Percentiles rank a stretch among this genome's conserved stretches.
Evolutionary conservation across 495 filamentous ascomycete genomes (phyloP).

Genomic region (Tirmania nivea): DNA sequence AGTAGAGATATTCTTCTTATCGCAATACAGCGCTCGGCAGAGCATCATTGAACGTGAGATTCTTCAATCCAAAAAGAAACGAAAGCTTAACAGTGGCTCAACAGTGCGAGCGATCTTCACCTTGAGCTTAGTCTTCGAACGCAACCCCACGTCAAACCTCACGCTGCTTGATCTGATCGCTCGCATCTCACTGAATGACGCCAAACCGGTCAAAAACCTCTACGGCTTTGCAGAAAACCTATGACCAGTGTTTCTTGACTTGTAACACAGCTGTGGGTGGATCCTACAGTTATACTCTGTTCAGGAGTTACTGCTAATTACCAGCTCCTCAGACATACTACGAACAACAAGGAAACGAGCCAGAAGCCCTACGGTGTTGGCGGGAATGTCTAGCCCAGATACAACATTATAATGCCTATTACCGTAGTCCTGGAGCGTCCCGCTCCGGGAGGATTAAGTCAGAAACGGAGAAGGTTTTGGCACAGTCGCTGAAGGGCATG

Average conservation of each 20-base stretch:
- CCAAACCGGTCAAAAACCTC: constrained; percentile 67
- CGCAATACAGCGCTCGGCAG: too few species aligned
- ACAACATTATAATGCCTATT: constrained; percentile 64
- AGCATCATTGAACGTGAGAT: too few species aligned
- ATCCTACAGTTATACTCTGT: not conserved
- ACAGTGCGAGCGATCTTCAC: too few species aligned
- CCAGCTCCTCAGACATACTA: constrained; percentile 10
- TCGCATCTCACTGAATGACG: constrained; percentile 3
- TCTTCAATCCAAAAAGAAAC: too few species aligned
- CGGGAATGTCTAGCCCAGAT: constrained; percentile 77
- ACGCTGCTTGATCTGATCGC: too few species aligned
- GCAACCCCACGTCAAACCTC: too few species aligned
- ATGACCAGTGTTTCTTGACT: constrained; percentile 83
- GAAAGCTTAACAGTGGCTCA: too few species aligned
- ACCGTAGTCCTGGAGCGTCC: constrained; percentile 1
- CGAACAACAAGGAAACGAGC: constrained; percentile 57
- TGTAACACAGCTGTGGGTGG: constrained; percentile 64
- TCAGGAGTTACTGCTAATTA: not conserved
- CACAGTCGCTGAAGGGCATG: constrained; percentile 59
- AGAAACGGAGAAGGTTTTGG: constrained; percentile 67
- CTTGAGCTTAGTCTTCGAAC: too few species aligned
- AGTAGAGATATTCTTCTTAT: too few species aligned
- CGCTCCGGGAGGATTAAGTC: constrained; percentile 30
- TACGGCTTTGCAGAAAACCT: constrained; percentile 82
- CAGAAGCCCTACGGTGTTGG: constrained; percentile 83